Evolutionary conservation across 305 asterid genomes (phyloP).

Genomic region (Striga hermonthica): DNA sequence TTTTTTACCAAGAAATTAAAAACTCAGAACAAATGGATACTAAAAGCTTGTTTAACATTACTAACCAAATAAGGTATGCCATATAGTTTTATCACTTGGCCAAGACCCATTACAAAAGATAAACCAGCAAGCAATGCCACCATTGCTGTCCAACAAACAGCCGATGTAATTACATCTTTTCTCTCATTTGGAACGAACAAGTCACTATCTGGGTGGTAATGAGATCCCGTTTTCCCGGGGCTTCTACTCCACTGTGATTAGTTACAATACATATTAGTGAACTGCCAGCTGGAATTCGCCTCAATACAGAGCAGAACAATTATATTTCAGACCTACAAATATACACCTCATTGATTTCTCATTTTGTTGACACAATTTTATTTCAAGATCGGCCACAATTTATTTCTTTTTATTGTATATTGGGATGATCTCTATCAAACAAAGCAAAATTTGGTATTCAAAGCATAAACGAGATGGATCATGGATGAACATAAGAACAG

Average conservation of each 20-base stretch:
- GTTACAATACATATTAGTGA: too few species aligned
- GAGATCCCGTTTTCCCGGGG: slow-evolving; percentile 82
- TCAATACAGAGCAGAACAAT: background rate
- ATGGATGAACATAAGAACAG: too few species aligned
- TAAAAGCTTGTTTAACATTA: too few species aligned
- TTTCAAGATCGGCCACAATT: too few species aligned
- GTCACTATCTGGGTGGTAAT: slow-evolving; percentile 74
- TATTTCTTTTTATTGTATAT: too few species aligned
- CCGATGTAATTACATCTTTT: slow-evolving; percentile 54
- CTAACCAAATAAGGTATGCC: slow-evolving; percentile 72
- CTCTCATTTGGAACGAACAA: slow-evolving; percentile 65
- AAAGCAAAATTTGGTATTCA: too few species aligned
- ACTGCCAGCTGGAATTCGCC: background rate
- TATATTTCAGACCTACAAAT: background rate
- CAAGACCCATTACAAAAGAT: slow-evolving; percentile 51
- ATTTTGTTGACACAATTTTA: background rate
- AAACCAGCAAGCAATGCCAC: slow-evolving; percentile 48
- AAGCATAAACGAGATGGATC: too few species aligned
- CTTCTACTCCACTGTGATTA: slow-evolving; percentile 55
- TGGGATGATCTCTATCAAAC: too few species aligned
- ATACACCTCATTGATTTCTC: background rate
- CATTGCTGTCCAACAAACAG: slow-evolving; percentile 72
- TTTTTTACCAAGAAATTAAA: too few species aligned
- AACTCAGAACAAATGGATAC: too few species aligned
- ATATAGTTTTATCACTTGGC: slow-evolving; percentile 59